Conservation (phyloP, 2,329 filamentous ascomycete genomes). For the Gnomoniopsis smithogilvyi region DNA sequence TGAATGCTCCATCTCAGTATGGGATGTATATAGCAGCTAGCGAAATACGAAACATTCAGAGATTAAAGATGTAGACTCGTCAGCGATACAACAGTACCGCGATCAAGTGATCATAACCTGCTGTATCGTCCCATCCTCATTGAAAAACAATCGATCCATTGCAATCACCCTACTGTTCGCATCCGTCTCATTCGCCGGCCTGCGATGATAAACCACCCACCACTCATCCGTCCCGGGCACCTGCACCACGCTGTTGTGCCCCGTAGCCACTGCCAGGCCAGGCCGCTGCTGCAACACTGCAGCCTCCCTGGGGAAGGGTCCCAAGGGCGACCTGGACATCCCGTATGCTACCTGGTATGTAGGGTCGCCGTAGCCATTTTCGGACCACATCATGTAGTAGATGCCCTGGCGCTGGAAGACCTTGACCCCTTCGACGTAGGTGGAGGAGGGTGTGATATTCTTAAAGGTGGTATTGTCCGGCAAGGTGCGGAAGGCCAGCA, state of each 20-base stretch:
- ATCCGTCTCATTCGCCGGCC: slow-evolving; percentile 1
- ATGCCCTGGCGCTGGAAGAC: slow-evolving; percentile 5
- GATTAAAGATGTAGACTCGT: too few relatives aligned
- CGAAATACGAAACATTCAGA: too few relatives aligned
- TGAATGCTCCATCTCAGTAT: too few relatives aligned
- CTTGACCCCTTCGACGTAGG: slow-evolving; percentile 9
- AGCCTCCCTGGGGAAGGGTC: slow-evolving; percentile 1
- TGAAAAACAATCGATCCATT: slow-evolving; percentile 7
- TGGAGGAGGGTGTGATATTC: slow-evolving; percentile 4
- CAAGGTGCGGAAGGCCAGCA: slow-evolving; percentile 10
- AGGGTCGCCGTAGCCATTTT: slow-evolving; percentile 14
- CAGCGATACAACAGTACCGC: too few relatives aligned
- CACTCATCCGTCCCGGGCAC: slow-evolving; percentile 14
- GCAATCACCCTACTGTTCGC: slow-evolving; percentile 4
- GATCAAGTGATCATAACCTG: background rate
- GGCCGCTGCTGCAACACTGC: slow-evolving; percentile 6
- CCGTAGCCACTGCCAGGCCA: slow-evolving; percentile 6
- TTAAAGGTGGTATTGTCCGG: slow-evolving; percentile 1
- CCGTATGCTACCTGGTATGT: slow-evolving; percentile 14
- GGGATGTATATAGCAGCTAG: too few relatives aligned
- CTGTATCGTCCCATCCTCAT: slow-evolving; percentile 1
- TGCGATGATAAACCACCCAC: slow-evolving; percentile 13
- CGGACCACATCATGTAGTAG: slow-evolving; percentile 18
- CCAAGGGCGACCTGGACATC: slow-evolving; percentile 7
- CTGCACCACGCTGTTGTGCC: slow-evolving; percentile 14